A percentile compares a stretch with the other conserved stretches of the same genome.
Conservation (phyloP, 164 flowering plant species). For the Santalum album region DNA sequence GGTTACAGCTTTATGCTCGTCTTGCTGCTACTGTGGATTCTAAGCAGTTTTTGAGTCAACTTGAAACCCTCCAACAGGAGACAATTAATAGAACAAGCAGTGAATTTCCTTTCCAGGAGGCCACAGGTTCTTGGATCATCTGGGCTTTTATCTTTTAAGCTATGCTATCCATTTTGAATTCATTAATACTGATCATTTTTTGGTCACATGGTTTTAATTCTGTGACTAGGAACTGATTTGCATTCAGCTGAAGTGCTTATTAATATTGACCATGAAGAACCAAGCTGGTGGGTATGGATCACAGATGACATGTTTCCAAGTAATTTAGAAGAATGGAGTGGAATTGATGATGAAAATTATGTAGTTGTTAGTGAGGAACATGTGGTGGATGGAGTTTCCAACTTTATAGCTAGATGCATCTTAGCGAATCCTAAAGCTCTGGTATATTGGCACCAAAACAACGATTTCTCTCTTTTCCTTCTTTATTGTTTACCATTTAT, state of each 20-base stretch:
- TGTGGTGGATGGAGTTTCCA: conserved; percentile 90
- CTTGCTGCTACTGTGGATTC: conserved; percentile 69
- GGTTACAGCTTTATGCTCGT: conserved; percentile 55
- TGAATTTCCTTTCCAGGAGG: conserved; percentile 63
- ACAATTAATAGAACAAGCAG: conserved; percentile 25
- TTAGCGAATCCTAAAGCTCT: conserved; percentile 68
- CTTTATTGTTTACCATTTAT: not conserved
- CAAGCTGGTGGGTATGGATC: conserved; percentile 98
- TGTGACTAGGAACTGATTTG: conserved; percentile 43
- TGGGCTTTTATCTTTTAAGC: not conserved
- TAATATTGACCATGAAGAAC: conserved; percentile 49
- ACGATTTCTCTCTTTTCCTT: not conserved
- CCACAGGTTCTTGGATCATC: conserved; percentile 40
- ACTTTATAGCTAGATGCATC: conserved; percentile 86
- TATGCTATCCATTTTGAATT: not conserved
- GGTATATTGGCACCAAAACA: conserved; percentile 26
- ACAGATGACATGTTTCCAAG: conserved; percentile 64
- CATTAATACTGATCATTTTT: not conserved
- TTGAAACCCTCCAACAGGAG: conserved; percentile 36
- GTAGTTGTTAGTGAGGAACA: conserved; percentile 67
- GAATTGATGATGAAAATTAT: conserved; percentile 78
- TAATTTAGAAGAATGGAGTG: conserved; percentile 64
- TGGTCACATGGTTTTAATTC: conserved; percentile 3
- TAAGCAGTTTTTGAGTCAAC: conserved; percentile 41
- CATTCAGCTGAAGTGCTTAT: conserved; percentile 53